Base-by-base conservation (phyloP, 2,329 filamentous ascomycete genomes). In the Leptographium wingfieldii region DNA sequence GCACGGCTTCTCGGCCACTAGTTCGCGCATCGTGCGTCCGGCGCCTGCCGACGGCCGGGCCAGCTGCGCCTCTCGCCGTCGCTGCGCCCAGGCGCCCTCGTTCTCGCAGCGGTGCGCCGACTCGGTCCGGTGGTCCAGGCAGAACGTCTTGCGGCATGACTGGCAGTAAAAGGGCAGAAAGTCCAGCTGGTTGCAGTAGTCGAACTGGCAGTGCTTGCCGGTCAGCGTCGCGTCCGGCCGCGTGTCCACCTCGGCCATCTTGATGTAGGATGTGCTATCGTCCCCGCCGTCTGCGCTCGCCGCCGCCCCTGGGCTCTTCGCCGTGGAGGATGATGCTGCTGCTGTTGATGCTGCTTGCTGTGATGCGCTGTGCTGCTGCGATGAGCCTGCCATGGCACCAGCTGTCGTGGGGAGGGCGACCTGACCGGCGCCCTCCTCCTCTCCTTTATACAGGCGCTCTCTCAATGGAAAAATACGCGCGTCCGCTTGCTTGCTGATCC, bases 161-260 rank as follows among this genome's bases (percentile, higher is more conserved):
- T 95, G 89, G 76, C 94, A 99, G 69, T 85, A 81, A 73, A 97
- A 97, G 4, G 94, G 94, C 5, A 99, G 83, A 73, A 99, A 97
- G 74, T 97, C 94, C 62, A 97, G 88, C 70, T 94, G 88, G 71
- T 92, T 87, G 79, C 94, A 99, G 78, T 90, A 95, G 65, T 87
- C 78, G 74, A 88, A 86, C 72, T 96, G 85, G 80, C 94, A 99
- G 77, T 96, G 92, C 63, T 83, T 83, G 73, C 94, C 94, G 67
- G 97, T 87, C 29, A 92, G 82, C 67, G 89, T 86, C 55, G 92
- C 86, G 35, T 65, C 64, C 5, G 65, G 63, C 46, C 57, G 63
- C 43, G 52, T 60, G 70, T 80, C 70, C 62, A 73, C 80, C 68
- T 84, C 81, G 55, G 87, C 79, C 86, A 92, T 92, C 63, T 80